A percentile compares a stretch with the other conserved stretches of the same genome.
These are phyloP conservation scores for Sporisorium iseilematis-ciliati DNA, from an alignment of 1,284 basidiomycete species.

Conservation along the genomic window DNA sequence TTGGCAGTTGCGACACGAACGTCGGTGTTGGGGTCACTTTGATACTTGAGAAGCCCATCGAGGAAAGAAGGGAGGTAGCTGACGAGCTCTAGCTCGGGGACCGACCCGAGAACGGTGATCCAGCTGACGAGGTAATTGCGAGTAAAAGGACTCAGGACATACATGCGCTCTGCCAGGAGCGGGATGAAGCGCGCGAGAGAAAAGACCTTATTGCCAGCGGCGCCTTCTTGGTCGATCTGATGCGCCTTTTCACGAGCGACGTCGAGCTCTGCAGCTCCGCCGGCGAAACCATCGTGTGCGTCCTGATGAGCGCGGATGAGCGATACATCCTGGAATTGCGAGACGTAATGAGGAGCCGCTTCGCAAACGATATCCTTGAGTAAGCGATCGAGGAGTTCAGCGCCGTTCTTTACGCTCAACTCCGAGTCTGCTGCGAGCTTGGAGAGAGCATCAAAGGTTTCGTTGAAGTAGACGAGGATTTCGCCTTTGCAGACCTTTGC, in stretches of 20 bases:
- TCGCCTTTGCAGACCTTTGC: constrained; percentile 96
- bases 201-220: constrained; percentile 75
- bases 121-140: constrained; percentile 95
- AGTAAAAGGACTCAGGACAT: constrained; percentile 94
- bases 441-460: constrained; percentile 95
- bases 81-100: constrained; percentile 94
- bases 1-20: constrained; percentile 92
- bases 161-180: constrained; percentile 89
- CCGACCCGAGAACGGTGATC: constrained; percentile 95
- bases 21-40: constrained; percentile 93
- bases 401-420: constrained; percentile 96
- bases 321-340: constrained; percentile 79
- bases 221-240: constrained; percentile 43
- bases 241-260: constrained; percentile 66
- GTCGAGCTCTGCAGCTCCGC: constrained; percentile 62
- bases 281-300: constrained; percentile 59
- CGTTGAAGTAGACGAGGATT: constrained; percentile 96
- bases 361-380: constrained; percentile 98
- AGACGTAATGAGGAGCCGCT: constrained; percentile 93
- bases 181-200: constrained; percentile 95
- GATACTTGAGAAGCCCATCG: constrained; percentile 88
- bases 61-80: constrained; percentile 94
- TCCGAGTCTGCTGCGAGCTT: constrained; percentile 98
- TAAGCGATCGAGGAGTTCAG: constrained; percentile 94
- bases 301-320: constrained; percentile 74